Evolutionary conservation across 2,329 filamentous ascomycete species (phyloP).

Genomic region (Acrodontium crateriforme): DNA sequence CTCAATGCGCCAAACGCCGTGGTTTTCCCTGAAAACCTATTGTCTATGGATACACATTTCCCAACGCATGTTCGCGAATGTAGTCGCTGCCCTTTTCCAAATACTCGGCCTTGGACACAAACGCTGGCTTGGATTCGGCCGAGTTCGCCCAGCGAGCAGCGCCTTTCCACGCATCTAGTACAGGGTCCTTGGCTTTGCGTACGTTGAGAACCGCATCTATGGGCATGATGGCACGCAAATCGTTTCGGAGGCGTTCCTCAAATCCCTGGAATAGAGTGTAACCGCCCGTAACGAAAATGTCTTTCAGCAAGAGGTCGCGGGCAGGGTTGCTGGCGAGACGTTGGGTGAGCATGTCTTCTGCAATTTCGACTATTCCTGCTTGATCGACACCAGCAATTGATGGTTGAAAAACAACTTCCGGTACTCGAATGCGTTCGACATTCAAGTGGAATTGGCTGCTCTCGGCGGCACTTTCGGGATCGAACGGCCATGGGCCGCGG

Average conservation of each 20-base stretch:
- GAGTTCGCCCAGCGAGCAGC: conserved; percentile 69
- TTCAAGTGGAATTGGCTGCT: conserved; percentile 87
- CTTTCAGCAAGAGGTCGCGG: conserved; percentile 59
- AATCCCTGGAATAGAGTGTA: conserved; percentile 78
- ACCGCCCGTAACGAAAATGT: conserved; percentile 91
- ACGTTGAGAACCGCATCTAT: conserved; percentile 53
- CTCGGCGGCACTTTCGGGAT: conserved; percentile 65
- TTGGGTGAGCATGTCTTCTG: conserved; percentile 75
- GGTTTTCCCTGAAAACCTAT: no score
- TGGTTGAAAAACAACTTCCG: conserved; percentile 98
- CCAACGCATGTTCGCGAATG: conserved; percentile 50
- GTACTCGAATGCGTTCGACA: conserved; percentile 98
- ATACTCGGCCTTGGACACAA: conserved; percentile 70
- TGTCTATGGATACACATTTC: conserved; percentile 23
- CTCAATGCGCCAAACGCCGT: no score
- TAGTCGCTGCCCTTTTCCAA: conserved; percentile 87
- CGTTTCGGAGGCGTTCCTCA: conserved; percentile 63
- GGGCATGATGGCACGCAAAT: conserved; percentile 60
- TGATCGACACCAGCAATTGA: conserved; percentile 96
- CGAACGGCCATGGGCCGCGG: conserved; percentile 75
- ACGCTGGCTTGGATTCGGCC: conserved; percentile 44
- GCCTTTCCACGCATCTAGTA: conserved; percentile 86
- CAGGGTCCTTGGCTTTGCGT: conserved; percentile 58
- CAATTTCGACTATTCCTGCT: conserved; percentile 83
- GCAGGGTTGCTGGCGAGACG: conserved; percentile 46